Evolutionary conservation across 768 basidiomycete species (phyloP), one percentile per base, ranked within the genome.

Genomic region (Plicaturopsis crispa): DNA sequence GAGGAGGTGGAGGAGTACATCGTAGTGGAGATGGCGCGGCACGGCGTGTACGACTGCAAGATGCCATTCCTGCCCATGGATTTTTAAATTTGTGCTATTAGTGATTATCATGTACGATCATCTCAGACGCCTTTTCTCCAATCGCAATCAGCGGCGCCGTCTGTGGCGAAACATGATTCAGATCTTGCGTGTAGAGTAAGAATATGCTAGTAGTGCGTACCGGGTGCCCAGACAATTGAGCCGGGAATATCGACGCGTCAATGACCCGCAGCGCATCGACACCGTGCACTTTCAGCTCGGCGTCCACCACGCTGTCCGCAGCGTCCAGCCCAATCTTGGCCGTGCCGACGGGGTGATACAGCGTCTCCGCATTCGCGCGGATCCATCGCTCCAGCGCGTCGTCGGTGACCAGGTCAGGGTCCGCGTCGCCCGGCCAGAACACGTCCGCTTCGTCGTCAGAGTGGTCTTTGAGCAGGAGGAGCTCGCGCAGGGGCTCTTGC

Each of bases 241-340:
- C 8, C 14, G 26, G 26, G 26, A 28, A 28, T 28, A 28, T 28
- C 26, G 62, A 62, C 11, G 59, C 61, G 51, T 70, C 66, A 13
- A 69, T 64, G 26, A 70, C 49, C 5, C 69, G 56, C n/a, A 70
- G 39, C 5, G 62, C 66, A 3, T 24, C 38, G 1, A 44, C 43
- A 1, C 47, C 47, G 33, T 51, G 38, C 1, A 51, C 48, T 23
- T 43, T 47, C 13, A 51, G 40, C 6, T 42, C 31, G 23, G 10
- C 34, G 36, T 39, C 35, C 6, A 51, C 45, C 2, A 51, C 50
- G n/a, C 49, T 28, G 26, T 28, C 26, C 26, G 8, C 8, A 40
- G 12, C 14, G 45, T 39, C 24, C 34, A 0, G 34, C 6, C 62
- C 65, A 24, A 43, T 50, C 5, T 24, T 37, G 2, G 60, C 59